Base-by-base conservation (phyloP, 192 early-diverging fungal genomes). In the Rhizophlyctis rosea region DNA sequence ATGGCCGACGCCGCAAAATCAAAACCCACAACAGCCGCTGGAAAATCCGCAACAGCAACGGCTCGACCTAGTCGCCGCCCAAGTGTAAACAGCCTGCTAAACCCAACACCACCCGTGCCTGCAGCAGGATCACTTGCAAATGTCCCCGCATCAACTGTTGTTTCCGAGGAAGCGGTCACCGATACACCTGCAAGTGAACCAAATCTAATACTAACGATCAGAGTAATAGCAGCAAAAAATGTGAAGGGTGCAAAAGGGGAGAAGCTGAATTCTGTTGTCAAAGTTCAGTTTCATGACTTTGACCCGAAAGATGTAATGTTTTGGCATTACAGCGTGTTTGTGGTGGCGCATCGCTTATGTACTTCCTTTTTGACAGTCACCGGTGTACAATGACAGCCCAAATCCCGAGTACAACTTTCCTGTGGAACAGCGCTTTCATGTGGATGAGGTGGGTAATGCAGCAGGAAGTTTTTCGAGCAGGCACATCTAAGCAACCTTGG, bases 211-310 rank as follows among this genome's bases (percentile, higher is more conserved):
- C 34, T 63, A 18, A 52, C 63, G 4, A 64, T 85, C 30, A 75
- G 72, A 56, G 76, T 85, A 5, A 50, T 75, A 2, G 50, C 47
- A 4, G 83, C 74, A 4, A 48, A 47, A 11, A 80, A 78, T 57
- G 69, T 81, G 55, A 62, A 70, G 30, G 83, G 83, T 11, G 67
- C 68, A 3, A 84, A 84, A 58, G 78, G 81, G 27, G 83, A 81
- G 11, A 61, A 70, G 29, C 69, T 82, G 36, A 77, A 62, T 51
- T 76, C 77, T 9, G 81, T 81, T 64, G 67, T 85, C 3, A 24
- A 75, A 34, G 75, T 84, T 31, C 83, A 85, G 62, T 63, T 85
- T 52, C 74, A 78, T 2, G 83, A 85, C 54, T 85, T 82, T 66
- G 81, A 85, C 35, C 80, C 50, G 57, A 63, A 23, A 23, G 61